Evolutionary conservation across 1,284 basidiomycete species (phyloP).

Genomic region (Malassezia vespertilionis): DNA sequence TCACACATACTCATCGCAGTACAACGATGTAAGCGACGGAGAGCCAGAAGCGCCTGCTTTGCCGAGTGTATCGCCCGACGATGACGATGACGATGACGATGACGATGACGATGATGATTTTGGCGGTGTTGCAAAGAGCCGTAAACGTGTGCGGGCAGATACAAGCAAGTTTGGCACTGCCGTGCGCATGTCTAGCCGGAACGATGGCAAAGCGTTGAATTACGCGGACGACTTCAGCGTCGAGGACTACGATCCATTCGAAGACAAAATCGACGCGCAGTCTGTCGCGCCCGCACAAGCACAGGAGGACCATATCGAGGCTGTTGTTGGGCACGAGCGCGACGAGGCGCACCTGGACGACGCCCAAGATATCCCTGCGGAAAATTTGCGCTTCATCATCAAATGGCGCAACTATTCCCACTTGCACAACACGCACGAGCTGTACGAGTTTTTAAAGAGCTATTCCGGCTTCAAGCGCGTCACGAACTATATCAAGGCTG

Average conservation of each 20-base stretch:
- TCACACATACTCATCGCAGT: too few relatives aligned
- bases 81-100: slow-evolving; percentile 48
- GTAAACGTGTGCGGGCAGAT: background rate
- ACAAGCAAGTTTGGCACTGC: slow-evolving; percentile 47
- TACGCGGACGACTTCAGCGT: slow-evolving; percentile 47
- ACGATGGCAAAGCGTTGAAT: slow-evolving; percentile 37
- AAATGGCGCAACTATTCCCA: slow-evolving; percentile 51
- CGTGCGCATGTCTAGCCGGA: slow-evolving; percentile 51
- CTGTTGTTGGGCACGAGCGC: slow-evolving; percentile 49
- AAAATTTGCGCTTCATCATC: slow-evolving; percentile 49
- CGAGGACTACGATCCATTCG: slow-evolving; percentile 44
- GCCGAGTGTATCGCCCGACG: slow-evolving; percentile 20
- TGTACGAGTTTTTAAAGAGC: slow-evolving; percentile 75
- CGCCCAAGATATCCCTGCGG: slow-evolving; percentile 46
- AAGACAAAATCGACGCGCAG: slow-evolving; percentile 32
- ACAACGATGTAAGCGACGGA: slow-evolving; percentile 21
- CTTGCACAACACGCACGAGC: slow-evolving; percentile 80
- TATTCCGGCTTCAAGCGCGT: slow-evolving; percentile 91
- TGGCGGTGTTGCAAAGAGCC: slow-evolving; percentile 11
- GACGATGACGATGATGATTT: slow-evolving; percentile 71
- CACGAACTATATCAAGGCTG: slow-evolving; percentile 92
- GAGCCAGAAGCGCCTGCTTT: slow-evolving; percentile 17
- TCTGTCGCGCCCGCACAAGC: background rate
- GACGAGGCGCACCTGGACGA: slow-evolving; percentile 41
- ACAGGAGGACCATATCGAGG: slow-evolving; percentile 48